phyloP scores from a whole-genome alignment of 257 asterid genomes.

The Solanum tarijense region DNA sequence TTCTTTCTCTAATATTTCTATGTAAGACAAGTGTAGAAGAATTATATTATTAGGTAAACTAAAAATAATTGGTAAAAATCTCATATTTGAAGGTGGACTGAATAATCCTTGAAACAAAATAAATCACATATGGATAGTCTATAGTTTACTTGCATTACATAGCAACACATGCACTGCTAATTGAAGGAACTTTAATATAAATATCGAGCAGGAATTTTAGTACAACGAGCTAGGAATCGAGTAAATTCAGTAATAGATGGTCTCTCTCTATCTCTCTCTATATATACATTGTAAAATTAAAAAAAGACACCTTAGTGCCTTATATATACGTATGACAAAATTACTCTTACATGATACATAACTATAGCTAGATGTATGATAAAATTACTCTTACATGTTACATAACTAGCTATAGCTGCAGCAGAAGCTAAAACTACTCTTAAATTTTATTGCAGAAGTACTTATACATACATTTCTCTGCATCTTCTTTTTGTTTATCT shows the following conservation, averaged over 20 bases:
- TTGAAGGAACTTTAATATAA: background rate
- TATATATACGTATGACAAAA: background rate
- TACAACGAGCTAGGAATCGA: background rate
- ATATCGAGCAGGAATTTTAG: no score
- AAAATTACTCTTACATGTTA: background rate
- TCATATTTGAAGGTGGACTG: background rate
- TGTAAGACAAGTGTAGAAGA: background rate
- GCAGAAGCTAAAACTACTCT: background rate
- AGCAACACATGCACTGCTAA: background rate
- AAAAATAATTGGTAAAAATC: background rate
- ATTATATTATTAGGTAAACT: background rate
- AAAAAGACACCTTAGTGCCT: background rate
- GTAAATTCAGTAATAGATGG: background rate
- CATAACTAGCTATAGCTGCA: background rate
- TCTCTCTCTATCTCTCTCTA: background rate
- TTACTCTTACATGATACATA: background rate
- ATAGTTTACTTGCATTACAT: background rate
- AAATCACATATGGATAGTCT: background rate
- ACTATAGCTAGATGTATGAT: background rate
- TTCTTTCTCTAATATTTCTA: background rate
- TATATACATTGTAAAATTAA: background rate
- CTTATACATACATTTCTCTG: background rate
- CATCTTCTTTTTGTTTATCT: conserved; percentile 18
- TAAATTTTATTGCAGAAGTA: background rate
- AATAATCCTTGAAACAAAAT: background rate